A percentile compares a stretch with the other conserved stretches of the same genome.
These are phyloP conservation scores for Xylaria sp. DNA, from an alignment of 2,329 filamentous ascomycete genomes.

Conservation along the genomic window DNA sequence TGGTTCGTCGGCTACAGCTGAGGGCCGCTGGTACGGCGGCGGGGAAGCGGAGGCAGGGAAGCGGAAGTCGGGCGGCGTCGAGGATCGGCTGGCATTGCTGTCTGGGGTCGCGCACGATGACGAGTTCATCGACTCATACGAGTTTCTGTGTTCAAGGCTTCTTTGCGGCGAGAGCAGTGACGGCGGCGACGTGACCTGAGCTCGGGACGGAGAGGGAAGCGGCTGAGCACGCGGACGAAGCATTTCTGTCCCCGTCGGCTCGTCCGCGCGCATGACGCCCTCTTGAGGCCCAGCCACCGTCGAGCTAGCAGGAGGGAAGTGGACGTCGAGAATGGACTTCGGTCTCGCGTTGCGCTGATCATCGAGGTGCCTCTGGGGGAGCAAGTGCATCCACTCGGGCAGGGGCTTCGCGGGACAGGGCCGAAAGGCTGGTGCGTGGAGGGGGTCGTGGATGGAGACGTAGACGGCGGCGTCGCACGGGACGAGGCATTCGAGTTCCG, in stretches of 20 bases:
- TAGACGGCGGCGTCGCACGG: slow-evolving; percentile 50
- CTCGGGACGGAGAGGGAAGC: too few species aligned
- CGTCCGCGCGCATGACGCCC: too few species aligned
- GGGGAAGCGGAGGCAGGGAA: slow-evolving; percentile 9
- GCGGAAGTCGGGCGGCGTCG: neutral
- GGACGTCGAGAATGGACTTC: slow-evolving; percentile 36
- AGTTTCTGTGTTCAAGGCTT: too few species aligned
- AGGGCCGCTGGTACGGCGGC: slow-evolving; percentile 31
- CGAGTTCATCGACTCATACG: neutral
- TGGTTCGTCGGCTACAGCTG: slow-evolving; percentile 47
- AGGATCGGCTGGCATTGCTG: neutral
- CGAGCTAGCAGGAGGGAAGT: slow-evolving; percentile 27
- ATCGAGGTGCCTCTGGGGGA: neutral
- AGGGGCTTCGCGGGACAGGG: slow-evolving; percentile 58
- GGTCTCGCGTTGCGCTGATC: slow-evolving; percentile 14
- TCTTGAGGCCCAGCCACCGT: too few species aligned
- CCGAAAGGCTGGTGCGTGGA: slow-evolving; percentile 53
- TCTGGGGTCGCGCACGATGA: neutral
- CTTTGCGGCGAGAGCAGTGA: too few species aligned
- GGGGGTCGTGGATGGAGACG: slow-evolving; percentile 56
- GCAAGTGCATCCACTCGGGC: slow-evolving; percentile 53
- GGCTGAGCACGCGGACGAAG: too few species aligned
- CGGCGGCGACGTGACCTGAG: neutral
- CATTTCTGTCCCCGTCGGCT: neutral
- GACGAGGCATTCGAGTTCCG: slow-evolving; percentile 31